Conservation (phyloP, 2,329 filamentous ascomycete species). For the Lasiodiplodia theobromae region DNA sequence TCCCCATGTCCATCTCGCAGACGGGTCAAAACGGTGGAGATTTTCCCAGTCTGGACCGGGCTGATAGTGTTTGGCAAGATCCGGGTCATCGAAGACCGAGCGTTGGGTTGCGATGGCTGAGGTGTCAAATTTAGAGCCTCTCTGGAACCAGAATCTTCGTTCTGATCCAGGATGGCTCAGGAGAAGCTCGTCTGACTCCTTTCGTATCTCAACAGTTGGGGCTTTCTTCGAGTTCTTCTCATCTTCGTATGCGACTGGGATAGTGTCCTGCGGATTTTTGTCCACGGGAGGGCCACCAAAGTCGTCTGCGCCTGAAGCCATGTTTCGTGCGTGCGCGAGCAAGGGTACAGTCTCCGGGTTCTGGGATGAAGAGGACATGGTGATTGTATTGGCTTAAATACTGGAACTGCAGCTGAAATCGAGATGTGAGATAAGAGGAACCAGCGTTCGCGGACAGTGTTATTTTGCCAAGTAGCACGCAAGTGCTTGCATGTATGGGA, state of each 20-base stretch:
- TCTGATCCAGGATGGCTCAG: slow-evolving; percentile 34
- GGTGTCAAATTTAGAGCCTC: slow-evolving; percentile 31
- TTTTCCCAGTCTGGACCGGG: slow-evolving; percentile 37
- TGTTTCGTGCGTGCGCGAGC: background rate
- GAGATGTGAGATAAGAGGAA: slow-evolving; percentile 8
- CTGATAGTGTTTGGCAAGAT: slow-evolving; percentile 31
- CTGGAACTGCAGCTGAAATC: background rate
- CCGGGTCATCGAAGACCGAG: slow-evolving; percentile 33
- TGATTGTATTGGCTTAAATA: slow-evolving; percentile 5
- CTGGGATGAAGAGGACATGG: background rate
- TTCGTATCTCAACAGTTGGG: background rate
- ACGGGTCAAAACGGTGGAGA: slow-evolving; percentile 36
- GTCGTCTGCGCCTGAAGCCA: slow-evolving; percentile 5
- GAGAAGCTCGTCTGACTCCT: slow-evolving; percentile 27
- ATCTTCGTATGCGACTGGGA: background rate
- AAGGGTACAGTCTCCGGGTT: background rate
- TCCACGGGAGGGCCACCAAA: slow-evolving; percentile 5
- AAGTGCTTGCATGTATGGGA: background rate
- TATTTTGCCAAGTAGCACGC: slow-evolving; percentile 23
- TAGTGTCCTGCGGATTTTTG: slow-evolving; percentile 1
- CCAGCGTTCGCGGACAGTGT: background rate
- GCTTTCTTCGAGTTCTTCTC: slow-evolving; percentile 3
- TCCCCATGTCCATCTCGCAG: slow-evolving; percentile 38
- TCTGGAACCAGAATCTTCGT: slow-evolving; percentile 39
- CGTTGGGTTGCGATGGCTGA: slow-evolving; percentile 33